Base-by-base conservation (phyloP, 805 yeast species). In the Zygosaccharomyces bisporus region DNA sequence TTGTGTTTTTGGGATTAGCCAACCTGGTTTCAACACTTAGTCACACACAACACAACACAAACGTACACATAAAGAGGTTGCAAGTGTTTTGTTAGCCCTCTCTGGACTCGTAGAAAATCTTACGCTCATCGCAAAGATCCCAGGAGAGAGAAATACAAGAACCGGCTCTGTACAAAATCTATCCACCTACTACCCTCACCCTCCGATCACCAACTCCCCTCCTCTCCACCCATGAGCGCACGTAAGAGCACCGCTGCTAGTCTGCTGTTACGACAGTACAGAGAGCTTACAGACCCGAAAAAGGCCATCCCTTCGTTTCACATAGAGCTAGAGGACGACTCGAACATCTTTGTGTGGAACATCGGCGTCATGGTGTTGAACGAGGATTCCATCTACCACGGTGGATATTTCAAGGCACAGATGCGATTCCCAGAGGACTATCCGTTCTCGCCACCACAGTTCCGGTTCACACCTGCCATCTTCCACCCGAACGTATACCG, bases 401-500 rank as follows among this genome's bases (percentile, higher is more conserved):
- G 97, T 35, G 97, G 97, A 10, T 91, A 86, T 67, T 85, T 91
- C 70, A 86, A 81, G 61, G 96, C 96, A 17, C 95, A 87, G 63
- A 87, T 91, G 95, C 76, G 83, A 55, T 91, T 91, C 68, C 98
- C 98, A 4, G 68, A 73, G 17, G 95, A 89, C 65, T 91, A 83
- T 68, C 99, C 98, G 3, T 91, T 79, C 61, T 72, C 86, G 17
- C 99, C 99, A 21, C 99, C 98, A 34, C 79, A 84, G 29, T 91
- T 89, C 70, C 74, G 95, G 55, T 91, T 91, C 72, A 83, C 91
- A 6, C 96, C 97, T 10, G 83, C 95, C 34, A 86, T 91, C 54
- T 90, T 81, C 69, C 98, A 91, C 60, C 98, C 98, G 19, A 91
- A 91, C 64, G 95, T 91, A 44, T 91, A 91, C 68, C 77, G 87